Base-by-base conservation (phyloP, 352 stramenopile species). In the Phytophthora cryptogea region DNA sequence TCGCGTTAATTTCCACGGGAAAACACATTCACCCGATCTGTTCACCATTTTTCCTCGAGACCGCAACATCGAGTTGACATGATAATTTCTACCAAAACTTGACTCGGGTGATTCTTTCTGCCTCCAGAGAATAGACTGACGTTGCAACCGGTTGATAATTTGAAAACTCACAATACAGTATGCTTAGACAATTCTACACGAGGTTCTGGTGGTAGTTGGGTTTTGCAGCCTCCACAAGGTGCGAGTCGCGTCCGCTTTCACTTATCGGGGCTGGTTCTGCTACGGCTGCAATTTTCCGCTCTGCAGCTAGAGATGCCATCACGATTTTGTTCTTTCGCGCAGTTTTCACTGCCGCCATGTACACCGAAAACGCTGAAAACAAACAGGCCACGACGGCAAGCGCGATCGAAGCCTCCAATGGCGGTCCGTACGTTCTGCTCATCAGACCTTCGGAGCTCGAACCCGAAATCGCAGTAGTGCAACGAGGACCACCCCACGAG, bases 401-500 rank as follows among this genome's bases (percentile, higher is more conserved):
- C 17, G 53, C 54, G 7, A 84, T 59, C 0, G 73, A 56, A 4
- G 53, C 67, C 13, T 49, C 70, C 45, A 81, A 74, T 0, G 78
- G 69, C n/a, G 78, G 78, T 4, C 78, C 78, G 48, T 75, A 87
- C 32, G 72, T 74, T 14, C 59, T 70, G 42, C 62, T 56, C 33
- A 59, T 63, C 1, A 70, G 17, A 4, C 51, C 47, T 31, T 52
- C 64, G 0, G 32, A 56, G 4, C 45, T 66, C 10, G 55, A 62
- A 0, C 66, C 64, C 6, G 55, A 53, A 2, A 68, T 47, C 0
- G 70, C 64, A 10, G 74, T 88, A 3, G 76, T 88, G 36, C 80
- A 89, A 2, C 80, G 80, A 35, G 80, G 80, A n/a, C 80, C 80
- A 1, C 64, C 70, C 80, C 80, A 90, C 3, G 75, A 76, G 8